These are phyloP conservation scores for Cornus kousa DNA, from an alignment of 148 eudicot species.

Conservation along the genomic window DNA sequence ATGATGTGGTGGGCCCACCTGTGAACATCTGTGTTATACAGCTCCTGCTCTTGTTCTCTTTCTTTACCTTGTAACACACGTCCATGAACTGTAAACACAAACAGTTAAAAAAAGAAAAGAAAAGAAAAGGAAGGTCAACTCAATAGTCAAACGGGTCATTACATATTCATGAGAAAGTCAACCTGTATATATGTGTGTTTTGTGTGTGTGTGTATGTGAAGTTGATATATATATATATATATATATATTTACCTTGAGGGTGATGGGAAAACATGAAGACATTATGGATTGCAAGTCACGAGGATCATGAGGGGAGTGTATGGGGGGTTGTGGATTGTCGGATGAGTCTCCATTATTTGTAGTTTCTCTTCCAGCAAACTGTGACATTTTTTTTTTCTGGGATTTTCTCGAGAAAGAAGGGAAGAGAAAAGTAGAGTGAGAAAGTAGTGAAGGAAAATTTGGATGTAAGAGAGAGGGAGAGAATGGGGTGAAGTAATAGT, in stretches of 20 bases:
- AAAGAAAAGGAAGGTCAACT: neutral
- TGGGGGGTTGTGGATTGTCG: neutral
- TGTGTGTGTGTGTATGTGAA: too few species aligned
- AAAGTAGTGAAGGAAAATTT: neutral
- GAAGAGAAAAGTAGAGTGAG: neutral
- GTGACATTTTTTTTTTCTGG: conserved; percentile 10
- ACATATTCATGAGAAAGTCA: conserved; percentile 1
- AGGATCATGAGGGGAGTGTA: neutral
- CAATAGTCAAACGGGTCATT: conserved; percentile 11
- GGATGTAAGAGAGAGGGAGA: neutral
- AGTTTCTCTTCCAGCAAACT: conserved; percentile 4
- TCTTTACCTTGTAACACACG: conserved; percentile 58
- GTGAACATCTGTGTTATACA: conserved; percentile 24
- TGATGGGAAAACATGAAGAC: conserved; percentile 51
- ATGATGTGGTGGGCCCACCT: neutral
- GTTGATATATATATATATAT: too few species aligned
- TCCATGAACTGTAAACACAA: conserved; percentile 53
- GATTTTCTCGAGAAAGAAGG: neutral
- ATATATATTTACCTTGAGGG: conserved; percentile 54
- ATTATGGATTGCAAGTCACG: conserved; percentile 28
- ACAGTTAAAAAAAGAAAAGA: neutral
- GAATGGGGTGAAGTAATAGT: neutral
- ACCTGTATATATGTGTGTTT: neutral
- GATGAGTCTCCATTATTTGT: conserved; percentile 6
- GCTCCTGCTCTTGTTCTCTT: conserved; percentile 23